These are phyloP conservation scores for Phaeomoniella chlamydospora DNA, from an alignment of 2,329 filamentous ascomycete species.

Conservation along the genomic window DNA sequence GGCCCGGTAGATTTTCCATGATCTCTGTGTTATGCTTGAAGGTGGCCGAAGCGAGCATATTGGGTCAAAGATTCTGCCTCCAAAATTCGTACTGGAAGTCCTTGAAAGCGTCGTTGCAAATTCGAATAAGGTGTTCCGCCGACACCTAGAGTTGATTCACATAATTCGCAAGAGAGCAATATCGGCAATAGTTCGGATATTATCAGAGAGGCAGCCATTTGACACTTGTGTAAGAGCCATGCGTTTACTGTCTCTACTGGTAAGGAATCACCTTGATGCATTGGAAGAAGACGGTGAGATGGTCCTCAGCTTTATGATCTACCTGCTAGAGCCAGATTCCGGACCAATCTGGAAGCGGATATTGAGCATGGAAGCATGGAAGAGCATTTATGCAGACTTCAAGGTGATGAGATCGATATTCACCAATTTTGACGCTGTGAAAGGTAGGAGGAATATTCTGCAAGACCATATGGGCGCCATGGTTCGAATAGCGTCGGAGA, in stretches of 20 bases:
- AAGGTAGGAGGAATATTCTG: constrained; percentile 61
- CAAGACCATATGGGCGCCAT: constrained; percentile 75
- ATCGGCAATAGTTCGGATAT: constrained; percentile 63
- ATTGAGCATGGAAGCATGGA: constrained; percentile 81
- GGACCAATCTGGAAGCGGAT: constrained; percentile 72
- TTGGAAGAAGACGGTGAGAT: constrained; percentile 62
- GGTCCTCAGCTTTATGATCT: constrained; percentile 65
- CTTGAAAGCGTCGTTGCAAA: constrained; percentile 83
- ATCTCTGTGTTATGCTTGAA: constrained; percentile 77
- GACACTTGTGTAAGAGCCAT: constrained; percentile 68
- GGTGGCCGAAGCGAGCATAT: constrained; percentile 73
- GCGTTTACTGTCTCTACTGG: constrained; percentile 67
- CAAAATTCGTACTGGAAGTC: constrained; percentile 76
- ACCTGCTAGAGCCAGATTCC: constrained; percentile 73
- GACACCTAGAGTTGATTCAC: constrained; percentile 66
- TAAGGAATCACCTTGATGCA: constrained; percentile 63
- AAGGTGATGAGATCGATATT: constrained; percentile 67
- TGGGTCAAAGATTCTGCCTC: constrained; percentile 60
- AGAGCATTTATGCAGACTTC: constrained; percentile 71
- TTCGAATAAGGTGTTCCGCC: constrained; percentile 64
- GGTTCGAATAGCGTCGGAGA: constrained; percentile 85
- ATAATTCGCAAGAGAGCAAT: constrained; percentile 65
- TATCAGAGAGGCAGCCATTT: constrained; percentile 69
- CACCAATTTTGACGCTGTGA: constrained; percentile 58
- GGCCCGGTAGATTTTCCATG: constrained; percentile 67